Base-by-base conservation (phyloP, 2,329 filamentous ascomycete species). In the Calonectria honghensis region DNA sequence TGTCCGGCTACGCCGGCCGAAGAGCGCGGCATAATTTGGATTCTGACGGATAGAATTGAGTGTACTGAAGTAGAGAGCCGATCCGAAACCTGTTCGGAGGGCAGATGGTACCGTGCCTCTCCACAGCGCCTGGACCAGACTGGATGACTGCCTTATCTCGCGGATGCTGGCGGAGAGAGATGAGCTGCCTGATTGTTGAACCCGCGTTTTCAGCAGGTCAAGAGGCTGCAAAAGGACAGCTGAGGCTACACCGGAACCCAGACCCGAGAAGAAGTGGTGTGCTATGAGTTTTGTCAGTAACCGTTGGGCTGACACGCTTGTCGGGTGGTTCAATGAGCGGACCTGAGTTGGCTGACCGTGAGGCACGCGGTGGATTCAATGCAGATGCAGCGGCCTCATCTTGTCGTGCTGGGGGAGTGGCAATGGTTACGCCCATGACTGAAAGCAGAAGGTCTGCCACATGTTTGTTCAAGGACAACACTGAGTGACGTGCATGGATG, bases 141-240 rank as follows among this genome's bases (percentile, higher is more conserved):
- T 87, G 5, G 94, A 93, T 13, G 92, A 87, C 1, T 91, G 91
- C 29, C 91, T 92, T 66, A 86, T 63, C 24, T 85, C 83, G 45
- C 76, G 79, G 61, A 84, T 74, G 32, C 77, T 81, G 24, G 78
- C 76, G 10, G 78, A 73, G 72, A 98, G 91, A 3, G 95, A 92
- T 78, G 91, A 90, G 54, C 91, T 90, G 64, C 92, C 92, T 41
- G 95, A 95, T 85, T 98, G 97, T 84, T 99, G 97, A 51, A 98
- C 93, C 61, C 97, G 94, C 37, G 97, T 99, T 86, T 99, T 99
- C 83, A 99, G 92, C 5, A 99, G 93, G 86, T 99, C 97, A 81
- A 97, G 94, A 32, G 97, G 97, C 85, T 99, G 97, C 20, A 99
- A 91, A 70, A 98, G 92, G 74, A 98, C 93, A 70, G 97, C 96